Base-by-base conservation (phyloP, 1,139 yeast genomes). In the Geotrichum bryndzae region DNA sequence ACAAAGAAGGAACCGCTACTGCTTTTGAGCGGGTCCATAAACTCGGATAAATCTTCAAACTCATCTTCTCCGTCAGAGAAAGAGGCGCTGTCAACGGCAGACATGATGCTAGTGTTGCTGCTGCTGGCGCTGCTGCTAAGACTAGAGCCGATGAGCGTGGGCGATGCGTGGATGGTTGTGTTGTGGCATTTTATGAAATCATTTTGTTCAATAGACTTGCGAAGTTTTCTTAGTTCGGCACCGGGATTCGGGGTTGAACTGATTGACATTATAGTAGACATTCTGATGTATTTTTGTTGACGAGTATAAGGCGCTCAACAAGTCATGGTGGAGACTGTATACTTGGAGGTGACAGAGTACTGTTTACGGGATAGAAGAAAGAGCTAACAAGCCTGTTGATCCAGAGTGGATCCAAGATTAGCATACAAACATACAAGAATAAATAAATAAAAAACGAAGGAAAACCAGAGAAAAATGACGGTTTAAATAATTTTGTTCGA, bases 221-320 rank as follows among this genome's bases (percentile, higher is more conserved):
- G 56, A n/a, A 54, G 18, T 15, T 25, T 54, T 22, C 50, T 46
- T 22, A 54, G 51, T 41, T 54, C 56, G 23, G 25, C 25, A 23
- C 56, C 56, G 18, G 56, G 56, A 41, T 54, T 54, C 18, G 56
- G 56, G 45, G 45, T 38, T 38, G 45, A 38, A 18, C 45, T 38
- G 45, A 38, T 18, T 5, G n/a, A 38, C 15, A 18, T 15, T 15
- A 38, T 5, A 11, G 18, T n/a, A 13, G 45, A 38, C 45, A 38
- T 38, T 15, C 15, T 38, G n/a, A 25, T 25, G 3, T 25, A 25
- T 4, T 25, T 11, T 11, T 38, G n/a, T 38, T 38, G 45, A 38
- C 2, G 1, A 5, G 45, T 38, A 38, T 11, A 13, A n/a, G 15
- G n/a, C 45, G 45, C 45, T 38, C 45, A 38, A 38, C 45, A 38